phyloP scores from a whole-genome alignment of 805 yeast genomes.

The Wickerhamiella musiphila region DNA sequence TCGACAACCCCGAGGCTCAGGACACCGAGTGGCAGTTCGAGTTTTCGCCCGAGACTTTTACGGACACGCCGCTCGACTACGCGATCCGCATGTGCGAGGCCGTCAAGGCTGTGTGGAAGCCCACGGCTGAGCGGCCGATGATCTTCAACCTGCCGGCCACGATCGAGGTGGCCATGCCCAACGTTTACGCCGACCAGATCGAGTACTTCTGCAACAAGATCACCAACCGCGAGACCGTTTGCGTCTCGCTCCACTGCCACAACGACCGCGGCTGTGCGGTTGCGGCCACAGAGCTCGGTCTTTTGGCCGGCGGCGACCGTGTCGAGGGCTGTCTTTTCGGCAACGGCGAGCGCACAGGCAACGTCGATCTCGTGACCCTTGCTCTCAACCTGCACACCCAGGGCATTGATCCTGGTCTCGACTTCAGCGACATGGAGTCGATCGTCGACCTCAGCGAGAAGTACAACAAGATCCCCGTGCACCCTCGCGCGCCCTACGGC shows the following conservation, averaged over 20 bases:
- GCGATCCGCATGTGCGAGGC: constrained; percentile 54
- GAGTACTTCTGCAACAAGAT: constrained; percentile 52
- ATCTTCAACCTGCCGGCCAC: constrained; percentile 76
- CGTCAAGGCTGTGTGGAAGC: constrained; percentile 60
- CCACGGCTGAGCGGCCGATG: constrained; percentile 45
- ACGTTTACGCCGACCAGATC: constrained; percentile 69
- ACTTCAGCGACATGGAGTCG: constrained; percentile 48
- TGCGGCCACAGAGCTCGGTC: constrained; percentile 75
- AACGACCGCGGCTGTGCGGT: constrained; percentile 79
- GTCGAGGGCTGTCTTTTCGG: constrained; percentile 77
- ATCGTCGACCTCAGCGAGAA: constrained; percentile 59
- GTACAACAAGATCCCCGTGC: constrained; percentile 68
- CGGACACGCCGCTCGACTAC: constrained; percentile 50
- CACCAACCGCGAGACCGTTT: constrained; percentile 47
- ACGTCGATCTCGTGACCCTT: constrained; percentile 64
- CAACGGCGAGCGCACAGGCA: constrained; percentile 78
- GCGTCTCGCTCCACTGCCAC: constrained; percentile 67
- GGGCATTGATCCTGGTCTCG: constrained; percentile 54
- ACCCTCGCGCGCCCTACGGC: constrained; percentile 66
- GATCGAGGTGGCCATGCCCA: constrained; percentile 67
- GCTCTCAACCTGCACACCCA: constrained; percentile 67
- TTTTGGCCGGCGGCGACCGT: constrained; percentile 74
- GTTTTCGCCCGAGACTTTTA: constrained; percentile 67
- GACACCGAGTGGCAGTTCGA: constrained; percentile 58
- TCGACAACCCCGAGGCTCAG: constrained; percentile 28